Evolutionary conservation across 176 grass and related monocot genomes (phyloP).

Genomic region (Poa annua): DNA sequence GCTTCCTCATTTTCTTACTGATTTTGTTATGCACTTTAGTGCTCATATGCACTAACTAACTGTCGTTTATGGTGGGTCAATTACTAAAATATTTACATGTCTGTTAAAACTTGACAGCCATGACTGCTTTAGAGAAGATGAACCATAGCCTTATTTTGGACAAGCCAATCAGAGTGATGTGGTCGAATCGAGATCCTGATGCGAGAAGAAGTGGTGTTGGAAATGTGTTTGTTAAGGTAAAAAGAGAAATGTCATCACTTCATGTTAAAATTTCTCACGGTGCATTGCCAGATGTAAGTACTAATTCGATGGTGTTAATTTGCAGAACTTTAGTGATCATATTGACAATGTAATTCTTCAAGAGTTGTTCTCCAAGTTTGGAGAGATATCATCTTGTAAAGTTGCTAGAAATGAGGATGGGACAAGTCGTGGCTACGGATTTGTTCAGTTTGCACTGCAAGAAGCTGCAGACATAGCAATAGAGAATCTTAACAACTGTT

Average conservation of each 20-base stretch:
- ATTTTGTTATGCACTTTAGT: background rate
- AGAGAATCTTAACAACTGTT: constrained; percentile 56
- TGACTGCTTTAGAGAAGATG: constrained; percentile 55
- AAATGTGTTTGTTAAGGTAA: constrained; percentile 93
- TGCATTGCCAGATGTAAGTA: background rate
- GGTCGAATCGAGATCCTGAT: constrained; percentile 72
- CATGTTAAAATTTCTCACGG: background rate
- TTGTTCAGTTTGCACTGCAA: constrained; percentile 75
- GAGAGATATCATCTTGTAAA: constrained; percentile 82
- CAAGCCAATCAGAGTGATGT: constrained; percentile 86
- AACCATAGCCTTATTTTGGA: constrained; percentile 68
- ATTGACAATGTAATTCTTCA: constrained; percentile 59
- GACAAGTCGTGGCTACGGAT: constrained; percentile 67
- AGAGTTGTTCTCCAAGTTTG: constrained; percentile 70
- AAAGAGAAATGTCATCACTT: background rate
- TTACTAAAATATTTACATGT: constrained; percentile 31
- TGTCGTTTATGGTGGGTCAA: background rate
- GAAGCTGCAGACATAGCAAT: constrained; percentile 63
- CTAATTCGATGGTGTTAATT: background rate
- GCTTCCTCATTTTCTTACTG: background rate
- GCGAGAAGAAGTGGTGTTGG: constrained; percentile 68
- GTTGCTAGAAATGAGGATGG: constrained; percentile 66
- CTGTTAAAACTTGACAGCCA: constrained; percentile 46
- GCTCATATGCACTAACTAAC: background rate
- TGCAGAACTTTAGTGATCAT: constrained; percentile 65